These are phyloP conservation scores for Barnettozyma californica DNA, from an alignment of 805 yeast species.

Conservation along the genomic window DNA sequence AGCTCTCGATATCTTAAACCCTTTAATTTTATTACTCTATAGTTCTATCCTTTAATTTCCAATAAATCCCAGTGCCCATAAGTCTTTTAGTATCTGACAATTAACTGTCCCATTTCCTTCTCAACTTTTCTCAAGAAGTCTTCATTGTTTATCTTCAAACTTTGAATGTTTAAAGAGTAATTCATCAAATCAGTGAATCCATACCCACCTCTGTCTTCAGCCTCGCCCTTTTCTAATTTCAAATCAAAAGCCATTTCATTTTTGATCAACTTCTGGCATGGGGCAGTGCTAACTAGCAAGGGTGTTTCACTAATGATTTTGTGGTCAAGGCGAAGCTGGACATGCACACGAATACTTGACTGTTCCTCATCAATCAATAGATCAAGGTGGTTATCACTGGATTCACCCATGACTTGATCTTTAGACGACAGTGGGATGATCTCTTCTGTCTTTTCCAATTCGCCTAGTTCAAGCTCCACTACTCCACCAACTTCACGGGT, in stretches of 20 bases:
- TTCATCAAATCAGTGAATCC: constrained; percentile 9
- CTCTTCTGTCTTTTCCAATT: constrained; percentile 4
- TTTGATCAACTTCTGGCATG: background rate
- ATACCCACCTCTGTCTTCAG: constrained; percentile 9
- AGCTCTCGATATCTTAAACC: background rate
- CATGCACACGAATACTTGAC: constrained; percentile 7
- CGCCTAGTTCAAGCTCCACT: constrained; percentile 1
- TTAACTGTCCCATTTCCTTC: constrained; percentile 4
- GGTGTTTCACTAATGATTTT: constrained; percentile 7
- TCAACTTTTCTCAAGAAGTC: constrained; percentile 8
- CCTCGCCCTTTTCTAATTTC: constrained; percentile 4
- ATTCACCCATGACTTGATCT: background rate
- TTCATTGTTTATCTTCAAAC: background rate
- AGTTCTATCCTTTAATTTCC: background rate
- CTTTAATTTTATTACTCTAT: background rate
- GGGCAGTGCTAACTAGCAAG: background rate
- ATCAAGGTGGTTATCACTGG: constrained; percentile 10
- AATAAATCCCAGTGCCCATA: background rate
- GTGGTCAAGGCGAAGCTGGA: constrained; percentile 6
- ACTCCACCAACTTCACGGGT: background rate
- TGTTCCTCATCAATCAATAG: constrained; percentile 15
- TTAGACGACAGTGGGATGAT: constrained; percentile 4
- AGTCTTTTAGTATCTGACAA: constrained; percentile 7
- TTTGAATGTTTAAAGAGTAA: constrained; percentile 7
- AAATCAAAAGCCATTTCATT: background rate